phyloP scores from a whole-genome alignment of 2,329 filamentous ascomycete species.

The Arthrobotrys megalospora region DNA sequence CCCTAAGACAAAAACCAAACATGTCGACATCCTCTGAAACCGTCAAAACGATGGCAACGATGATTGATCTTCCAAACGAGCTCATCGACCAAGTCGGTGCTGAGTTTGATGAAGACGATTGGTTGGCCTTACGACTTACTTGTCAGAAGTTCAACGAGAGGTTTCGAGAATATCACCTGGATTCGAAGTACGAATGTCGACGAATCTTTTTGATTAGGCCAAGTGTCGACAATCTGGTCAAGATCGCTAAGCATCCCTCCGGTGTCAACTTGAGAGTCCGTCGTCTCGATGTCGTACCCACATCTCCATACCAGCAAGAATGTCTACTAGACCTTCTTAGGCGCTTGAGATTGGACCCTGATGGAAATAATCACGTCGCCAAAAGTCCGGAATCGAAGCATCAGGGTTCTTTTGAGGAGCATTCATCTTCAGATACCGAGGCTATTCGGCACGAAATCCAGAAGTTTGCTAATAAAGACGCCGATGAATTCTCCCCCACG shows the following conservation, averaged over 20 bases:
- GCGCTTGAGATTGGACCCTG: no score
- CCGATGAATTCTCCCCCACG: neutral
- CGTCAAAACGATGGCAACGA: neutral
- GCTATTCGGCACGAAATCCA: neutral
- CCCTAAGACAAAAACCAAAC: neutral
- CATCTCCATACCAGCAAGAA: neutral
- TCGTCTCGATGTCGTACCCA: neutral
- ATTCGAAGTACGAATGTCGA: slow-evolving; percentile 9
- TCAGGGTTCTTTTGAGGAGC: no score
- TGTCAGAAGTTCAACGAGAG: slow-evolving; percentile 2
- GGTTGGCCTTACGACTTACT: slow-evolving; percentile 34
- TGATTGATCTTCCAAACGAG: slow-evolving; percentile 14
- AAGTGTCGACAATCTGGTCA: slow-evolving; percentile 18
- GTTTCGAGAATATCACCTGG: slow-evolving; percentile 8
- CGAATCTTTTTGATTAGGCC: neutral
- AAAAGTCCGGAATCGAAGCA: no score
- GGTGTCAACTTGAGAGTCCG: slow-evolving; percentile 13
- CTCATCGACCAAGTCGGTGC: neutral
- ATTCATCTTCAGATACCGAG: neutral
- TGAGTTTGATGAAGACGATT: slow-evolving; percentile 32
- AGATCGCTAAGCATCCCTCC: slow-evolving; percentile 24
- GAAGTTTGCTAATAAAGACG: neutral
- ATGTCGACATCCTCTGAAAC: neutral
- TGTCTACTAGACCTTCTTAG: neutral
- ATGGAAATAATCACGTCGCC: no score